These are phyloP conservation scores for Bruguiera hainesii DNA, from an alignment of 441 rosid species.

Conservation along the genomic window DNA sequence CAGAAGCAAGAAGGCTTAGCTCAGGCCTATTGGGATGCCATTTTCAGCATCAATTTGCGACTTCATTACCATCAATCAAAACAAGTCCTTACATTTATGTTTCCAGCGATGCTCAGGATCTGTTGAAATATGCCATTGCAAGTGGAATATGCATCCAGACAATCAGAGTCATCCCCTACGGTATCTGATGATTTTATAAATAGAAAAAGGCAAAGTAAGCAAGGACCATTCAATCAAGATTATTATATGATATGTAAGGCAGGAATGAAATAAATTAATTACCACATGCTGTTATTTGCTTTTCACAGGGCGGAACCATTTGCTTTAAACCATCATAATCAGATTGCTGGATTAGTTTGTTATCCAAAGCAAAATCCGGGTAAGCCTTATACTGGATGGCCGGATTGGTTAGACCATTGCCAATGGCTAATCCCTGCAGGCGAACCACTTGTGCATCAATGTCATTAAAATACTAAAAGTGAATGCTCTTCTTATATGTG, in stretches of 20 bases:
- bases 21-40: too few relatives aligned
- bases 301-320: neutral
- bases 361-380: neutral
- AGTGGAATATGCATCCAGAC: neutral
- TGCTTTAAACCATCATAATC: neutral
- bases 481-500: neutral
- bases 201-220: neutral
- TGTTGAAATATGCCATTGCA: slow-evolving; percentile 45
- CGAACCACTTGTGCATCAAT: too few relatives aligned
- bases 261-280: neutral
- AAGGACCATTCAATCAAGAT: neutral
- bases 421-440: slow-evolving; percentile 4
- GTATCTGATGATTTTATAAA: neutral
- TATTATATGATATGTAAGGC: too few relatives aligned
- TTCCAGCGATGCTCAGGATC: slow-evolving; percentile 27
- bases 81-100: slow-evolving; percentile 51
- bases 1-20: neutral
- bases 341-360: neutral
- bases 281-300: neutral
- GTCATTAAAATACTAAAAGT: too few relatives aligned
- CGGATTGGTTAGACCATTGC: slow-evolving; percentile 2
- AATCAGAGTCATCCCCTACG: neutral
- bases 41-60: too few relatives aligned
- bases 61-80: too few relatives aligned
- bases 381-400: slow-evolving; percentile 1